A percentile compares a stretch with the other conserved stretches of the same genome.
phyloP scores from a whole-genome alignment of 2,329 filamentous ascomycete species.

The Cladobotryum mycophilum region DNA sequence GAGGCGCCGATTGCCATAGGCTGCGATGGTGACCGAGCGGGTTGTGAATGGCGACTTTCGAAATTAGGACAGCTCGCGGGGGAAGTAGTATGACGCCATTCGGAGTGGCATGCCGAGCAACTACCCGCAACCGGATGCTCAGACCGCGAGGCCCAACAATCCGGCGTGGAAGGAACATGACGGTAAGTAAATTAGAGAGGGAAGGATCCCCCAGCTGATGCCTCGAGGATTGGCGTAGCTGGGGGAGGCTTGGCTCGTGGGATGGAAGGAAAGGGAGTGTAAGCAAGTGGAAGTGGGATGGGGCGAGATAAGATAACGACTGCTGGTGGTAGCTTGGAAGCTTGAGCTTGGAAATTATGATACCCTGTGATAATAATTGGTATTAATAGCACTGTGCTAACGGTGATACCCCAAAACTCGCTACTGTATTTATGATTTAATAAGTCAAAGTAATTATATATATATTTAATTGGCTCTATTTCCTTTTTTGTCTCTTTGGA shows the following conservation, averaged over 20 bases:
- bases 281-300: not conserved
- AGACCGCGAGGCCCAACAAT: no score
- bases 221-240: slow-evolving; percentile 9
- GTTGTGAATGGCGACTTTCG: not conserved
- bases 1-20: slow-evolving; percentile 17
- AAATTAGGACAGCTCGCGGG: not conserved
- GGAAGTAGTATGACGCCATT: not conserved
- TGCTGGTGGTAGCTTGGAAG: no score
- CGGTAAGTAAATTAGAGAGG: not conserved
- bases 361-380: no score
- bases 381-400: no score
- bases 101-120: not conserved
- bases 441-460: no score
- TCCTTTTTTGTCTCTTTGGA: no score
- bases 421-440: no score
- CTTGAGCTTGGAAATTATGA: no score
- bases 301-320: not conserved
- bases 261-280: not conserved
- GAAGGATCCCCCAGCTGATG: slow-evolving; percentile 8
- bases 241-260: not conserved
- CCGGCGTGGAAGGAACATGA: not conserved
- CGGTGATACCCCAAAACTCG: no score
- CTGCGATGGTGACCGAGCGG: slow-evolving; percentile 10
- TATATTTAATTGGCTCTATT: no score
- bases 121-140: no score